Percentiles rank a stretch among this genome's conserved stretches.
Evolutionary conservation across 2,329 filamentous ascomycete species (phyloP).

Genomic region (Hansfordia pulvinata): DNA sequence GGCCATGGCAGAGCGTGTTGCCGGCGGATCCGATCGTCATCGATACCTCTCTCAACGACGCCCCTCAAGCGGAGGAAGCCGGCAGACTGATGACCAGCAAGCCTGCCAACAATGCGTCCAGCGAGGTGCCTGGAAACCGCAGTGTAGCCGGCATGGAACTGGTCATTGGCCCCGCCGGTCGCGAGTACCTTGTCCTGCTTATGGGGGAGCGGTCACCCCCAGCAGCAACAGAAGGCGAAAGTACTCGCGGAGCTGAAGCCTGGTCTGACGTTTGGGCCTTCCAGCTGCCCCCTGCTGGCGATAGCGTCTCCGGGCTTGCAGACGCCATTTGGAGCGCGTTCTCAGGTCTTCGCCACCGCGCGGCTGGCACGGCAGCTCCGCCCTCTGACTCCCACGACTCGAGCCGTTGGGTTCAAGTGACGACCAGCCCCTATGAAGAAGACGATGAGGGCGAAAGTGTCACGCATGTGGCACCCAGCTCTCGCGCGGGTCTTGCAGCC

Average conservation of each 20-base stretch:
- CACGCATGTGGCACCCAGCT: too few relatives aligned
- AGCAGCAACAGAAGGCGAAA: too few relatives aligned
- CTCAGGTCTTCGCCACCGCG: conserved; percentile 41
- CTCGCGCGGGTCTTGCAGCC: too few relatives aligned
- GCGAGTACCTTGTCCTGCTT: conserved; percentile 48
- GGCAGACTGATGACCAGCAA: too few relatives aligned
- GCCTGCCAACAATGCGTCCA: conserved; percentile 12
- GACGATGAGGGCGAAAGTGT: too few relatives aligned
- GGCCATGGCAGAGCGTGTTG: conserved; percentile 39
- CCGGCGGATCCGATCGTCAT: conserved; percentile 22
- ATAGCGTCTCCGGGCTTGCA: conserved; percentile 42
- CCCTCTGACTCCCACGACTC: too few relatives aligned
- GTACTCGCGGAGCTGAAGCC: too few relatives aligned
- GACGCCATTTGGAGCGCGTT: too few relatives aligned
- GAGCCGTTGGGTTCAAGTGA: too few relatives aligned
- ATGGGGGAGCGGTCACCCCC: conserved; percentile 47
- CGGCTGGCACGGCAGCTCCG: too few relatives aligned
- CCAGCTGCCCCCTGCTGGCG: conserved; percentile 39
- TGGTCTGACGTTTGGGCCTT: conserved; percentile 51
- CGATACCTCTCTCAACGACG: conserved; percentile 12
- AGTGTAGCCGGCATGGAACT: conserved; percentile 40
- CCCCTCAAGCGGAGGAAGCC: too few relatives aligned
- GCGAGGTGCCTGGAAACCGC: conserved; percentile 34
- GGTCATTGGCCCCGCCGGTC: conserved; percentile 42
- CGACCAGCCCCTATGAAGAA: too few relatives aligned